Conservation (phyloP, 2,329 filamentous ascomycete species). For the Xylariaceae sp. region DNA sequence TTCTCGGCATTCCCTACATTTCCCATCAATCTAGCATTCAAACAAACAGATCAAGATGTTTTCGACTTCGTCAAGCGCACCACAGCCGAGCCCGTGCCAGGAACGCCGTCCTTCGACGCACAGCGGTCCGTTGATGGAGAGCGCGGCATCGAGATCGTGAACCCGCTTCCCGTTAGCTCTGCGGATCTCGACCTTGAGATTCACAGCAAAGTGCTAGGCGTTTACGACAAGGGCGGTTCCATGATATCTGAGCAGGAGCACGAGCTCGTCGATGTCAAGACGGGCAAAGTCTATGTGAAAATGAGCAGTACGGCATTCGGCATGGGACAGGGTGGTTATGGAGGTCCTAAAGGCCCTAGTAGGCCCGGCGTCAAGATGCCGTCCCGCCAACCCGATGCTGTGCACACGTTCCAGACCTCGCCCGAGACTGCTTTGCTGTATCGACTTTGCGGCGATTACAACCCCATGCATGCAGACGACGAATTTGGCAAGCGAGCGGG, state of each 20-base stretch:
- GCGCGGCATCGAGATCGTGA: conserved; percentile 15
- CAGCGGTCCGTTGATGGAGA: conserved; percentile 14
- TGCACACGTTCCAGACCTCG: conserved; percentile 35
- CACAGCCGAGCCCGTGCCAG: conserved; percentile 13
- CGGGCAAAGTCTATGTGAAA: conserved; percentile 35
- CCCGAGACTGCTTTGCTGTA: conserved; percentile 39
- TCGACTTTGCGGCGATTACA: conserved; percentile 46
- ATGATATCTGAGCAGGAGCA: conserved; percentile 42
- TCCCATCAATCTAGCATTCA: conserved; percentile 42
- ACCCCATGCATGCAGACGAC: conserved; percentile 31
- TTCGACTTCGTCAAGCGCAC: conserved; percentile 13
- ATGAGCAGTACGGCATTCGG: conserved; percentile 40
- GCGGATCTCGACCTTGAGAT: conserved; percentile 27
- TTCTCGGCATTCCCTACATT: conserved; percentile 46
- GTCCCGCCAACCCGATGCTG: conserved; percentile 32
- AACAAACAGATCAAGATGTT: conserved; percentile 40
- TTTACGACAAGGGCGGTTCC: conserved; percentile 42
- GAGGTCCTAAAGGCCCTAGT: conserved; percentile 37
- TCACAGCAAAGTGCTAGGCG: conserved; percentile 37
- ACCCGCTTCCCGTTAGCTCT: conserved; percentile 13
- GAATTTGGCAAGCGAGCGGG: conserved; percentile 28
- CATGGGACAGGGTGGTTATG: conserved; percentile 43
- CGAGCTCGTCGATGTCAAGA: conserved; percentile 36
- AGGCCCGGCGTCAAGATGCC: conserved; percentile 33
- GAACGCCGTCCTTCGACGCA: conserved; percentile 12